phyloP scores from a whole-genome alignment of 257 asterid genomes.

The Prunella vulgaris region DNA sequence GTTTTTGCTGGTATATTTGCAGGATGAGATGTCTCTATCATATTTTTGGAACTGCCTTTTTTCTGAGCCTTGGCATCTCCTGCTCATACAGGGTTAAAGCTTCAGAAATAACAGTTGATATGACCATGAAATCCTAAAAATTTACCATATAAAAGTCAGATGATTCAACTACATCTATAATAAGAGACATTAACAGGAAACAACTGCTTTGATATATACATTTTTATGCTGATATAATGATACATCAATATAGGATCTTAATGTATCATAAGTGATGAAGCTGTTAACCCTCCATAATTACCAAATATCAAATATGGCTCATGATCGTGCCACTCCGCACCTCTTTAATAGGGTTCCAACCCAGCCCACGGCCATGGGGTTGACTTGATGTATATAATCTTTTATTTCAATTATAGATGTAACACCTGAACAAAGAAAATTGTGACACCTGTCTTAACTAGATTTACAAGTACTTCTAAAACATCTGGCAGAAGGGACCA shows the following conservation, averaged over 20 bases:
- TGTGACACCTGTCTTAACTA: not conserved
- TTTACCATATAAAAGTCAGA: not conserved
- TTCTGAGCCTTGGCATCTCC: conserved; percentile 35
- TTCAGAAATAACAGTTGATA: not conserved
- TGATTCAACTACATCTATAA: not conserved
- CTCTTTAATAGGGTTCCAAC: not conserved
- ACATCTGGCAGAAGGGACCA: not conserved
- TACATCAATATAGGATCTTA: not conserved
- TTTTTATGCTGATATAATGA: not conserved
- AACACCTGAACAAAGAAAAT: too few species aligned
- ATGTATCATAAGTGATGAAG: not conserved
- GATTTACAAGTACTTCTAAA: too few species aligned
- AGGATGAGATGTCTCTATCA: conserved; percentile 19
- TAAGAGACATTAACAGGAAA: not conserved
- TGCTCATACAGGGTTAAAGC: conserved; percentile 9
- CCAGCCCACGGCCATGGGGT: not conserved
- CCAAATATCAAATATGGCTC: not conserved
- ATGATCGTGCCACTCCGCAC: not conserved
- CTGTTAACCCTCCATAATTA: not conserved
- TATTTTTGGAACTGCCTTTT: conserved; percentile 36
- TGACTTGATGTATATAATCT: too few species aligned
- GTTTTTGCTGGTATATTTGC: conserved; percentile 28
- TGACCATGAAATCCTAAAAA: not conserved
- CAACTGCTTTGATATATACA: not conserved
- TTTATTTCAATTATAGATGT: too few species aligned